Evolutionary conservation across 2,329 filamentous ascomycete species (phyloP).

Genomic region (Penicillium psychrosexuale): DNA sequence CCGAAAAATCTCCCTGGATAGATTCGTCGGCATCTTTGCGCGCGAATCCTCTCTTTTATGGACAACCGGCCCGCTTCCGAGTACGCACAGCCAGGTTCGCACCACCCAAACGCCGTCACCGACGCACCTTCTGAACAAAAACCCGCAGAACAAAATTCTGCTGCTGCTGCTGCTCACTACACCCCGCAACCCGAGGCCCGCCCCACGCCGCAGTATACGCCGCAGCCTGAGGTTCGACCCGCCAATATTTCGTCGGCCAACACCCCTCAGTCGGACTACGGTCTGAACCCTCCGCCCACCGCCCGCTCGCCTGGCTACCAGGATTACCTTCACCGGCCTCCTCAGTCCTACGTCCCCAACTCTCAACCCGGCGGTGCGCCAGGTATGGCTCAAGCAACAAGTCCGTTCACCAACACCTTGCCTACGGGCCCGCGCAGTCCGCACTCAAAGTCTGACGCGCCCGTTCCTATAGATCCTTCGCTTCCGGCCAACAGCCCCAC

Average conservation of each 20-base stretch:
- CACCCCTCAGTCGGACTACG: conserved; percentile 87
- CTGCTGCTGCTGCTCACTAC: conserved; percentile 63
- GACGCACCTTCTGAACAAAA: conserved; percentile 76
- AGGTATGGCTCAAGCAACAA: conserved; percentile 98
- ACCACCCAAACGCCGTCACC: conserved; percentile 51
- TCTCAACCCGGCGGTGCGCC: conserved; percentile 70
- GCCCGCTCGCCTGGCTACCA: conserved; percentile 82
- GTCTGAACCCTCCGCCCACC: conserved; percentile 64
- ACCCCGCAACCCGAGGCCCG: conserved; percentile 40
- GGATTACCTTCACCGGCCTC: conserved; percentile 76
- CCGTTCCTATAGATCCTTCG: conserved; percentile 98
- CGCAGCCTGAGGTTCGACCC: conserved; percentile 74
- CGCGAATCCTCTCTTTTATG: conserved; percentile 47
- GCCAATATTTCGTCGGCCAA: conserved; percentile 69
- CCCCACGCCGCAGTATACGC: conserved; percentile 66
- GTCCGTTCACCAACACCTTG: conserved; percentile 74
- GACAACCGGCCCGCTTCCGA: conserved; percentile 65
- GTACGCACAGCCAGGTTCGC: conserved; percentile 87
- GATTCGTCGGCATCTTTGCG: conserved; percentile 10
- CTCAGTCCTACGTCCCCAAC: conserved; percentile 68
- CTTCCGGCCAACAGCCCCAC: conserved; percentile 91
- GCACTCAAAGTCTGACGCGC: conserved; percentile 83
- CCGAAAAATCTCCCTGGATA: conserved; percentile 12
- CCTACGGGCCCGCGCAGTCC: conserved; percentile 50
- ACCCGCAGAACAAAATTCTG: conserved; percentile 86